A percentile compares a stretch with the other conserved stretches of the same genome.
Evolutionary conservation across 768 basidiomycete species (phyloP).

Genomic region (Pleurotus sapidus): DNA sequence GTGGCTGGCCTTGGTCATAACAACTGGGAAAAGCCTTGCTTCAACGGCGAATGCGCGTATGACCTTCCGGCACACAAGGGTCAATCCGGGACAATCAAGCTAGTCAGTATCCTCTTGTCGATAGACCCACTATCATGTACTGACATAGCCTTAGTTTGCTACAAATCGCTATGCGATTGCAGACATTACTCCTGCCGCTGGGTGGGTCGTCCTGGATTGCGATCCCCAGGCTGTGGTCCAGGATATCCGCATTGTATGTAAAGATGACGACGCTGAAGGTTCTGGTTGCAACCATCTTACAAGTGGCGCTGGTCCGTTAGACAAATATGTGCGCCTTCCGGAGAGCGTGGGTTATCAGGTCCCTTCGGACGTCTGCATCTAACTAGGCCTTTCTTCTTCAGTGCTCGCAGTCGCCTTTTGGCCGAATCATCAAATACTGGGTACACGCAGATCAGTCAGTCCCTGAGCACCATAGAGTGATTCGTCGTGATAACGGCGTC

Average conservation of each 20-base stretch:
- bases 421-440: slow-evolving; percentile 37
- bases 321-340: slow-evolving; percentile 51
- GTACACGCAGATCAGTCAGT: slow-evolving; percentile 40
- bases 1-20: background rate
- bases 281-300: slow-evolving; percentile 38
- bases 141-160: background rate
- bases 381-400: slow-evolving; percentile 12
- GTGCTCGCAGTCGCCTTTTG: slow-evolving; percentile 39
- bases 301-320: slow-evolving; percentile 31
- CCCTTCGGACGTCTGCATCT: background rate
- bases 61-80: background rate
- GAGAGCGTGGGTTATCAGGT: slow-evolving; percentile 35
- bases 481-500: background rate
- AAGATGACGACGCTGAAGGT: slow-evolving; percentile 1
- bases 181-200: background rate
- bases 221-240: background rate
- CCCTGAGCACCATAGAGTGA: slow-evolving; percentile 15
- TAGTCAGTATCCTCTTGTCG: background rate
- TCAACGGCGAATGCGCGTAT: background rate
- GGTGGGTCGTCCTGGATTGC: slow-evolving; percentile 3
- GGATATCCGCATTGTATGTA: background rate
- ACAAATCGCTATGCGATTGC: background rate
- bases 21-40: background rate
- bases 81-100: background rate
- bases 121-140: too few species aligned